Conservation (phyloP, 116 monocot species). For the Papilionanthe hybrid region DNA sequence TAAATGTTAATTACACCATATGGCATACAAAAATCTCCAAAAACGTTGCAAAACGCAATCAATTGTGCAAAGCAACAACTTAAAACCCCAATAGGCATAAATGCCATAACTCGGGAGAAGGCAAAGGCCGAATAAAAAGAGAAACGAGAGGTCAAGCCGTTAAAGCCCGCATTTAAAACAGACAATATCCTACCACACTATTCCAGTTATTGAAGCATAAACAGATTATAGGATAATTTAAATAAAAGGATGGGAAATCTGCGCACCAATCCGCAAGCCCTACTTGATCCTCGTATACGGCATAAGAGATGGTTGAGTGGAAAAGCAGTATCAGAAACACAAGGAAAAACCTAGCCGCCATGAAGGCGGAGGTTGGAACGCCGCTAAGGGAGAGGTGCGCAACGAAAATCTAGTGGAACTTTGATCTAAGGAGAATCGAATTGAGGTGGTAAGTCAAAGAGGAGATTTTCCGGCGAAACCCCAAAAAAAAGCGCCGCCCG, state of each 20-base stretch:
- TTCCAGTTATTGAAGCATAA: background rate
- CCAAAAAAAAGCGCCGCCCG: background rate
- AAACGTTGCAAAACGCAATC: background rate
- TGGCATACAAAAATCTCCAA: background rate
- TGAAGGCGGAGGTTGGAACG: slow-evolving; percentile 3
- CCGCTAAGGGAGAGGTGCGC: background rate
- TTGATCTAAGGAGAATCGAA: background rate
- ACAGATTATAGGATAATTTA: background rate
- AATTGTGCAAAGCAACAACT: background rate
- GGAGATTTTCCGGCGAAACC: background rate
- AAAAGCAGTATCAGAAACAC: slow-evolving; percentile 44
- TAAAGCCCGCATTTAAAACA: background rate
- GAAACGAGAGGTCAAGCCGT: background rate
- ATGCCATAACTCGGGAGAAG: background rate
- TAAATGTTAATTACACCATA: background rate
- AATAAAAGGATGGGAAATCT: background rate
- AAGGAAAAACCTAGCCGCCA: slow-evolving; percentile 28
- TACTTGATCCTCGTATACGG: slow-evolving; percentile 92
- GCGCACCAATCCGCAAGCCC: slow-evolving; percentile 83
- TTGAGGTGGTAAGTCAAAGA: background rate
- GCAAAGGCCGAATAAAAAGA: background rate
- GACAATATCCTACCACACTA: background rate
- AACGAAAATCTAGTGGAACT: background rate
- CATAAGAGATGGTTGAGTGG: slow-evolving; percentile 22
- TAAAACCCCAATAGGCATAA: background rate